These are phyloP conservation scores for Saitoella complicata DNA, from an alignment of 805 yeast species.

Conservation along the genomic window DNA sequence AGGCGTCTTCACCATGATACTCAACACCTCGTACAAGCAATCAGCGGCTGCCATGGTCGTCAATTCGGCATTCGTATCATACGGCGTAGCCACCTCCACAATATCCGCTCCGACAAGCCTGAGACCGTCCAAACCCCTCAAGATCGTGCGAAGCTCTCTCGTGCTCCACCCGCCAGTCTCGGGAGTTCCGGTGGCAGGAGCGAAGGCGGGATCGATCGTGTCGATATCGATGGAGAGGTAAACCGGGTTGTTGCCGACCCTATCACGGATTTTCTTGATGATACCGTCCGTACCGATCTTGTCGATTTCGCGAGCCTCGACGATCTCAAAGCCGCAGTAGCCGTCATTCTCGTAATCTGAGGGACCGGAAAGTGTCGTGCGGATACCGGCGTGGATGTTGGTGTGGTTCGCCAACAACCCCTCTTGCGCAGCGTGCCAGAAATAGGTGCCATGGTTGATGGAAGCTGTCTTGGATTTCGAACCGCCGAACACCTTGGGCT, in stretches of 20 bases:
- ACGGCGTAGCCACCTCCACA: conserved; percentile 59
- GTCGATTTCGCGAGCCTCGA: conserved; percentile 63
- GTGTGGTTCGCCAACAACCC: conserved; percentile 38
- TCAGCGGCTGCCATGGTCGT: conserved; percentile 54
- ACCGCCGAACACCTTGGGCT: conserved; percentile 38
- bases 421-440: conserved; percentile 64
- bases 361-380: conserved; percentile 41
- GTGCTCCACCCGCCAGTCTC: conserved; percentile 62
- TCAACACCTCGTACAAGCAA: conserved; percentile 49
- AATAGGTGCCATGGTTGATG: conserved; percentile 72
- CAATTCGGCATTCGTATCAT: conserved; percentile 42
- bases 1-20: conserved; percentile 51
- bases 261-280: conserved; percentile 32
- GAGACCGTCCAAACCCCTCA: conserved; percentile 45
- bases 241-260: conserved; percentile 52
- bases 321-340: conserved; percentile 49
- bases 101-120: conserved; percentile 59
- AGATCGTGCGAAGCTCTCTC: conserved; percentile 42
- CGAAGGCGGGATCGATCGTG: conserved; percentile 54
- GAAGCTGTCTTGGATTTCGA: conserved; percentile 44
- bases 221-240: conserved; percentile 67
- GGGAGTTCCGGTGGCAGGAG: conserved; percentile 73
- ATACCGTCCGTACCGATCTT: conserved; percentile 46
- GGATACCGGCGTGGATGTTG: conserved; percentile 60
- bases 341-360: conserved; percentile 54